Percentiles rank a stretch among this genome's conserved stretches.
phyloP scores from a whole-genome alignment of 2,329 filamentous ascomycete species.

The Cercospora brassicicola region DNA sequence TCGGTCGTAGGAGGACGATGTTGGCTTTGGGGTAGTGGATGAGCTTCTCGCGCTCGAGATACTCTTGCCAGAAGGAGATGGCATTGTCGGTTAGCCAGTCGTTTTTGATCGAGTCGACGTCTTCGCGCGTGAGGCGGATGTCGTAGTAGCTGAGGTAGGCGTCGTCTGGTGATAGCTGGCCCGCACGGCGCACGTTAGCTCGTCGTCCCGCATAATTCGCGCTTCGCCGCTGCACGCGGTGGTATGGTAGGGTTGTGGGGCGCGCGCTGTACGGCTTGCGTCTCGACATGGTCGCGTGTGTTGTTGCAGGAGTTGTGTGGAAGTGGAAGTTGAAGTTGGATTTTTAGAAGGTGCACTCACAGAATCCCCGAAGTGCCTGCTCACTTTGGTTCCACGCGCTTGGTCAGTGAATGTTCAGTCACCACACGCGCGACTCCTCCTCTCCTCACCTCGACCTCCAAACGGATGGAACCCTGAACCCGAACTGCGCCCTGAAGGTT shows the following conservation, averaged over 20 bases:
- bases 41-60: constrained; percentile 86
- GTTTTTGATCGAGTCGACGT: constrained; percentile 81
- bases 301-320: neutral
- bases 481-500: constrained; percentile 23
- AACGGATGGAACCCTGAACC: constrained; percentile 54
- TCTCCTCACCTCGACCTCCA: constrained; percentile 43
- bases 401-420: neutral
- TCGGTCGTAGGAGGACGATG: constrained; percentile 86
- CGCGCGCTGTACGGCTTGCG: neutral
- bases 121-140: constrained; percentile 74
- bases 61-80: constrained; percentile 98
- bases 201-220: neutral
- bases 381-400: constrained; percentile 36
- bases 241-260: neutral
- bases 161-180: constrained; percentile 34
- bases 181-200: constrained; percentile 4
- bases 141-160: constrained; percentile 66
- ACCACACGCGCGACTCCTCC: neutral
- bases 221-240: neutral
- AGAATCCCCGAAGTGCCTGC: constrained; percentile 53
- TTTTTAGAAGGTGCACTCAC: constrained; percentile 39
- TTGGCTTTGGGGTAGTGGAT: constrained; percentile 75
- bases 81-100: constrained; percentile 98
- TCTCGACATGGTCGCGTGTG: constrained; percentile 8
- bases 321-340: constrained; percentile 2